Evolutionary conservation across 768 basidiomycete species (phyloP).

Genomic region (Podaxis sp.): DNA sequence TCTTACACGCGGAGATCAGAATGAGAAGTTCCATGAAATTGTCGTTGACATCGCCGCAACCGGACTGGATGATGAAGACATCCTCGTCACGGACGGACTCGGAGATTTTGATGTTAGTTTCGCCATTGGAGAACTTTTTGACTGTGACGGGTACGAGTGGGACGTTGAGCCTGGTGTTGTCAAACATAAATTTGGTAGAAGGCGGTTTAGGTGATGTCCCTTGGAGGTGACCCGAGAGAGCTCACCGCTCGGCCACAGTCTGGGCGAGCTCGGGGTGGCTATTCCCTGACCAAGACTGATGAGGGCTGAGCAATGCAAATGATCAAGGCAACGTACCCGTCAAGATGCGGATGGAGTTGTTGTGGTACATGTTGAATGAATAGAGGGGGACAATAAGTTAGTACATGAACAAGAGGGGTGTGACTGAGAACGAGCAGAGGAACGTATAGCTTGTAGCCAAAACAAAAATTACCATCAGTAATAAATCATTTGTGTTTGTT

Average conservation of each 20-base stretch:
- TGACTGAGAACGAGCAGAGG: conserved; percentile 8
- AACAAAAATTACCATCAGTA: conserved; percentile 21
- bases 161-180: conserved; percentile 73
- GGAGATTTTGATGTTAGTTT: conserved; percentile 91
- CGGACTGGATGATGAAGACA: conserved; percentile 97
- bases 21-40: conserved; percentile 98
- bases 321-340: conserved; percentile 50
- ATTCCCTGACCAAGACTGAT: conserved; percentile 64
- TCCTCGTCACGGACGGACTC: conserved; percentile 98
- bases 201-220: conserved; percentile 10
- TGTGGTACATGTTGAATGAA: conserved; percentile 61
- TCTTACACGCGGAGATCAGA: conserved; percentile 97
- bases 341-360: conserved; percentile 75
- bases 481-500: conserved; percentile 28
- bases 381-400: conserved; percentile 27
- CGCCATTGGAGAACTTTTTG: conserved; percentile 92
- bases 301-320: conserved; percentile 15
- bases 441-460: conserved; percentile 22
- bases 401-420: conserved; percentile 30
- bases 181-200: conserved; percentile 37
- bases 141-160: conserved; percentile 83
- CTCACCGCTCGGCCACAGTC: conserved; percentile 96
- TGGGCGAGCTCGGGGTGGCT: conserved; percentile 98
- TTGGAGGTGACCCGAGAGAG: conserved; percentile 48
- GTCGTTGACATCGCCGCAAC: conserved; percentile 89